phyloP scores from a whole-genome alignment of 2,329 filamentous ascomycete species.

The Colletotrichum sp. region DNA sequence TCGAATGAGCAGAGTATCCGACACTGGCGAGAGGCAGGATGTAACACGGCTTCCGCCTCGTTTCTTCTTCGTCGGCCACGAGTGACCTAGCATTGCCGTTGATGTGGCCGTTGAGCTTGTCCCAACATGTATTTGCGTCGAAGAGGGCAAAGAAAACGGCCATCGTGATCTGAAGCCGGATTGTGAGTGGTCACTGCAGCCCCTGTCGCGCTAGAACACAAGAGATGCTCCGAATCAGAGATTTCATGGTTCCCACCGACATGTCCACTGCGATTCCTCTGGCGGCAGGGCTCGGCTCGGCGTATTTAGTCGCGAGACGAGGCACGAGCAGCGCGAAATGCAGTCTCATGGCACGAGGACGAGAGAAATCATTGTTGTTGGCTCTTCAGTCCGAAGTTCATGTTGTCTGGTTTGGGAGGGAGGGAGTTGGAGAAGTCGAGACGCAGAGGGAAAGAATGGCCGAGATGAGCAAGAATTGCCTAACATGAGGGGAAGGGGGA shows the following conservation, averaged over 20 bases:
- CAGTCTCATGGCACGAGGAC: background rate
- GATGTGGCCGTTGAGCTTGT: background rate
- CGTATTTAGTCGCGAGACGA: background rate
- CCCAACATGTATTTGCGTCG: background rate
- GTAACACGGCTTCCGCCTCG: background rate
- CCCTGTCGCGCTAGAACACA: background rate
- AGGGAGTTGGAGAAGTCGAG: background rate
- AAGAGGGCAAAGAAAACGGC: background rate
- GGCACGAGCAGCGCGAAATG: background rate
- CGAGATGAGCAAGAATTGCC: conserved; percentile 13
- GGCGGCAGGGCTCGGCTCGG: background rate
- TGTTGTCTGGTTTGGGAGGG: background rate
- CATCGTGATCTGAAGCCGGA: background rate
- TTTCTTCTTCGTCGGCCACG: background rate
- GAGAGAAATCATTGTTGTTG: background rate
- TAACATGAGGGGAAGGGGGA: background rate
- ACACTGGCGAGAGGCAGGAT: background rate
- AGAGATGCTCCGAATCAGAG: background rate
- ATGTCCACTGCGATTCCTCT: background rate
- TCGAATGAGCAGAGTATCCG: background rate
- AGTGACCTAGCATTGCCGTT: background rate
- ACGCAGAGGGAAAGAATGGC: conserved; percentile 7
- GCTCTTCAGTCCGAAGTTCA: background rate
- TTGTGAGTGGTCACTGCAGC: background rate
- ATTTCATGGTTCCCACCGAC: conserved; percentile 1